These are phyloP conservation scores for Viola pubescens DNA, from an alignment of 441 rosid species.

Conservation along the genomic window DNA sequence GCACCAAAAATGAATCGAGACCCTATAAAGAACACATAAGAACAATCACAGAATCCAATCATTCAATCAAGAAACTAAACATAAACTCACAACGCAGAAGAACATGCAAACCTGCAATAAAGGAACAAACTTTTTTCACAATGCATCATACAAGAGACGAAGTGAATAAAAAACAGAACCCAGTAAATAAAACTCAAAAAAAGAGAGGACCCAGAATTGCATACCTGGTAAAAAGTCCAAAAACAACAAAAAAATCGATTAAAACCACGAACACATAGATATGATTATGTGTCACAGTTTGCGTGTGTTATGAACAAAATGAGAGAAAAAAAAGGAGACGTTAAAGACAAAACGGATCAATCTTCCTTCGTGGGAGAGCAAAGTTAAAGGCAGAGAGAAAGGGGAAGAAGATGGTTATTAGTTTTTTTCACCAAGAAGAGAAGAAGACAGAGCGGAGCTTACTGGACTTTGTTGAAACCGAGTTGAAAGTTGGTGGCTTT, in stretches of 20 bases:
- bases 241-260: neutral
- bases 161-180: constrained; percentile 6
- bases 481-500: neutral
- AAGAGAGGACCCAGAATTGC: constrained; percentile 19
- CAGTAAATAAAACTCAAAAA: constrained; percentile 20
- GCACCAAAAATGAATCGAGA: constrained; percentile 1
- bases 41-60: neutral
- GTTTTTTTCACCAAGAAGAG: neutral
- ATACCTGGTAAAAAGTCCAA: constrained; percentile 13
- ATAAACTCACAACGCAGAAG: neutral
- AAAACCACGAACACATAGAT: neutral
- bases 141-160: neutral
- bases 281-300: neutral
- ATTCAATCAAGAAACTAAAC: neutral
- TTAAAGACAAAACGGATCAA: constrained; percentile 6
- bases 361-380: constrained; percentile 18
- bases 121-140: too few relatives aligned
- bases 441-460: constrained; percentile 8
- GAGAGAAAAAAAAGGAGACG: neutral
- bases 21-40: constrained; percentile 2
- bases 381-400: constrained; percentile 2
- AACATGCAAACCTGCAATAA: neutral
- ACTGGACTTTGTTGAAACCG: constrained; percentile 8
- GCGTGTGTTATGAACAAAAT: neutral
- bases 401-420: neutral